Evolutionary conservation across 257 asterid genomes (phyloP), one percentile per base, ranked within the genome.

Genomic region (Primulina huaijiensis): DNA sequence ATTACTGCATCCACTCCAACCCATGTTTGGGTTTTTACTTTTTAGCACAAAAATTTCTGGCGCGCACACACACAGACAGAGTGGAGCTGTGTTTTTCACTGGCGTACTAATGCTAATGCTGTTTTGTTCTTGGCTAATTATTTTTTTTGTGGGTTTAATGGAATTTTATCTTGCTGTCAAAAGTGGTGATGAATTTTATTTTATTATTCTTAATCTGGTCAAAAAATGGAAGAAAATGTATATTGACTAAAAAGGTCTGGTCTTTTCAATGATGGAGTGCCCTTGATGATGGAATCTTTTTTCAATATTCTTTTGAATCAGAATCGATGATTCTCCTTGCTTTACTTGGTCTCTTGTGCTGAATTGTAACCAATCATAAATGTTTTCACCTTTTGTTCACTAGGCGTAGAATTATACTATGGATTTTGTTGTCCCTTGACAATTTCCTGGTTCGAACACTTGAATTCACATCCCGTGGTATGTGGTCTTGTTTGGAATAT

Each of bases 1-100:
- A 89, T 74, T 94, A 94, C 82, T 94, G 99, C 89, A 94, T 94
- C 87, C 96, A 91, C 73, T 94, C 99, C 35, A 94, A 94, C 69
- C 99, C 99, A 65, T 85, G 95, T 69, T 82, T 95, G 90, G 82
- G 99, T 94, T 27, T 63, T 93, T 82, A n/a, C 38, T 60, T 65
- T 59, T 38, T 25, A 38, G 43, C 33, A 21, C 50, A 40, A 40
- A 40, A 40, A 6, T 37, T 38, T 0, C 50, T 38, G 58, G 29
- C 27, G 5, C 19, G 14, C 37, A 60, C 14, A 62, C 58, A 33
- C 21, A 12, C 9, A 43, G 6, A 6, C 25, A 40, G 5, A 40
- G 23, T 50, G n/a, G 50, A 62, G 31, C 29, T 56, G 52, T 0
- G 52, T 40, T 31, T 75, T 53, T 46, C 5, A 7, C 55, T 62